These are phyloP conservation scores for Candida nonsorbophila DNA, from an alignment of 805 yeast genomes.

Conservation along the genomic window DNA sequence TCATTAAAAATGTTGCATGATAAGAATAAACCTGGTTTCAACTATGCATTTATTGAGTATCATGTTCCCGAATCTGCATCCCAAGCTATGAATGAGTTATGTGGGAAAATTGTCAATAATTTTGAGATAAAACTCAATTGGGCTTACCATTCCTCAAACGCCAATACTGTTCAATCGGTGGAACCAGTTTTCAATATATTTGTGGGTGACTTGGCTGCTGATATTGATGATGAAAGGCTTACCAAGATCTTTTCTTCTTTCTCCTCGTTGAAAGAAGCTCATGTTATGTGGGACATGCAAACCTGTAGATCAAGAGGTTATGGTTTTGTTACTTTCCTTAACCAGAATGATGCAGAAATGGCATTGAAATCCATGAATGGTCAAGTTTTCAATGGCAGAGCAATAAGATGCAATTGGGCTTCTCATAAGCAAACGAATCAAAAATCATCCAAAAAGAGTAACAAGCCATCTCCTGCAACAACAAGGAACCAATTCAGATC, in stretches of 20 bases:
- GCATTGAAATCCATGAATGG: slow-evolving; percentile 77
- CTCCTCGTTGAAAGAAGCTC: slow-evolving; percentile 68
- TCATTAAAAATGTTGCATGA: slow-evolving; percentile 70
- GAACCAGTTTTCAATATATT: slow-evolving; percentile 64
- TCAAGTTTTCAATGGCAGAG: slow-evolving; percentile 62
- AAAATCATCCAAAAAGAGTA: slow-evolving; percentile 11
- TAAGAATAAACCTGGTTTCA: slow-evolving; percentile 66
- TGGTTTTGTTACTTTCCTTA: slow-evolving; percentile 78
- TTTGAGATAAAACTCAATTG: slow-evolving; percentile 63
- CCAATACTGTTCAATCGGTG: slow-evolving; percentile 35
- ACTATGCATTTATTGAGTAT: slow-evolving; percentile 82
- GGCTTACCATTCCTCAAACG: slow-evolving; percentile 80
- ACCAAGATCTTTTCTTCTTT: slow-evolving; percentile 51
- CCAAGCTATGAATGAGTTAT: slow-evolving; percentile 54
- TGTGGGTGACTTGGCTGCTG: slow-evolving; percentile 81
- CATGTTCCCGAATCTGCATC: slow-evolving; percentile 53
- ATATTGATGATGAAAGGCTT: slow-evolving; percentile 74
- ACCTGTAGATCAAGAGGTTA: slow-evolving; percentile 89
- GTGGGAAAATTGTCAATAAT: slow-evolving; percentile 53
- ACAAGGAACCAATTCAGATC: too few relatives aligned
- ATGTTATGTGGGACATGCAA: slow-evolving; percentile 97
- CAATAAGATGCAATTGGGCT: slow-evolving; percentile 87
- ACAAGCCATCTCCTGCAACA: too few relatives aligned
- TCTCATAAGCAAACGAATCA: slow-evolving; percentile 50
- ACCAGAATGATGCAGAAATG: slow-evolving; percentile 62